phyloP scores from a whole-genome alignment of 2,329 filamentous ascomycete genomes.

The Trichophyton verrucosum region DNA sequence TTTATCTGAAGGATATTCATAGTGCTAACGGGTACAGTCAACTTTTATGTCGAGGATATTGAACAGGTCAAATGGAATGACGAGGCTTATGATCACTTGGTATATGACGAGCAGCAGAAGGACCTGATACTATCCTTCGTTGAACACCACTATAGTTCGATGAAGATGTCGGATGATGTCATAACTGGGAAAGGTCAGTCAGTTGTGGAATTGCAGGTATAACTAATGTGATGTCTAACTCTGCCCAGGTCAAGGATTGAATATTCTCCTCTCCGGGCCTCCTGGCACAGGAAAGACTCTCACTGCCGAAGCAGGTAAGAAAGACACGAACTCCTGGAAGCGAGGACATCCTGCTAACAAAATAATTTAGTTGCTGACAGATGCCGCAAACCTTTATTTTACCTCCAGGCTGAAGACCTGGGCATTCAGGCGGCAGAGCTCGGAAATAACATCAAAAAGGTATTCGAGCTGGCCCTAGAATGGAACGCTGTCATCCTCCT shows the following conservation, averaged over 20 bases:
- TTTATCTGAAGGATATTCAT: neutral
- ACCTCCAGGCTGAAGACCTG: constrained; percentile 13
- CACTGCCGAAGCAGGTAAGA: constrained; percentile 21
- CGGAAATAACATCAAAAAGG: constrained; percentile 15
- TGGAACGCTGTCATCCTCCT: constrained; percentile 18
- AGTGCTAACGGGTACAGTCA: neutral
- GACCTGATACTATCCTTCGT: constrained; percentile 39
- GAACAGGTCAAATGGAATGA: constrained; percentile 36
- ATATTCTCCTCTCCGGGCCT: constrained; percentile 10
- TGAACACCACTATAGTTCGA: constrained; percentile 28
- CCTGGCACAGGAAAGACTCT: constrained; percentile 26
- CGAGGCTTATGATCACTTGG: constrained; percentile 36
- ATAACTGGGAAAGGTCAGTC: constrained; percentile 24
- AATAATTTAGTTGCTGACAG: constrained; percentile 4
- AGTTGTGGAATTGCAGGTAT: neutral
- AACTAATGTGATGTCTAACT: neutral
- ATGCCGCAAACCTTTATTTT: constrained; percentile 7
- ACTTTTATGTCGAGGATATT: constrained; percentile 25
- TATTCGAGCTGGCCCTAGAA: constrained; percentile 19
- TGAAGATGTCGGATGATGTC: constrained; percentile 18
- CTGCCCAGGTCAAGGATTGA: constrained; percentile 5
- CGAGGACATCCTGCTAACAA: constrained; percentile 15
- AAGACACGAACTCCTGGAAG: constrained; percentile 12
- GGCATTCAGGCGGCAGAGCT: constrained; percentile 13
- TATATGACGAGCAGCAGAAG: constrained; percentile 39